phyloP scores from a whole-genome alignment of 768 basidiomycete species.

The Phaffia australis region DNA sequence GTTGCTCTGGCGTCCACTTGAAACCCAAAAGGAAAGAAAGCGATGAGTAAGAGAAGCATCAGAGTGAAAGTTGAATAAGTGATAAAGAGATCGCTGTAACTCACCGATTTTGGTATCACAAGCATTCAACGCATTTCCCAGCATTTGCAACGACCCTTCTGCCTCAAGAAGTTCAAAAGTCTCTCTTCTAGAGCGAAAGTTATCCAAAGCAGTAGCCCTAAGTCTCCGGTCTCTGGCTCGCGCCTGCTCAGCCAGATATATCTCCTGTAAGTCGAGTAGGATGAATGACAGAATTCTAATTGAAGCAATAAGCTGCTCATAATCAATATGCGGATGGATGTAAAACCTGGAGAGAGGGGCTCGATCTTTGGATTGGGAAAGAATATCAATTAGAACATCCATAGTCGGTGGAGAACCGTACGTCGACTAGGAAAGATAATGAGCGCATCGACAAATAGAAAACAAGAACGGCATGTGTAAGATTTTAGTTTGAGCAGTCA shows the following conservation, averaged over 20 bases:
- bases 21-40: not conserved
- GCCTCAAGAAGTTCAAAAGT: too few relatives aligned
- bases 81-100: not conserved
- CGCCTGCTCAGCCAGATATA: slow-evolving; percentile 3
- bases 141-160: not conserved
- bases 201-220: too few relatives aligned
- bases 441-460: not conserved
- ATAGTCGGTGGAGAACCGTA: not conserved
- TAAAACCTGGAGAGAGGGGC: slow-evolving; percentile 4
- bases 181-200: too few relatives aligned
- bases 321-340: slow-evolving; percentile 10
- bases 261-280: slow-evolving; percentile 3
- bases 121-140: not conserved
- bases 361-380: slow-evolving; percentile 6
- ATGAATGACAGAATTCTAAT: slow-evolving; percentile 15
- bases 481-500: not conserved
- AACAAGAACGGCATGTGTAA: not conserved
- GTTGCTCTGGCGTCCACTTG: slow-evolving; percentile 16
- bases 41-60: not conserved
- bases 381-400: not conserved
- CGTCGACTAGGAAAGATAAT: not conserved
- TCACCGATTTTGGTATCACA: slow-evolving; percentile 15
- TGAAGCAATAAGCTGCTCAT: slow-evolving; percentile 10
- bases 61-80: not conserved
- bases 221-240: too few relatives aligned